Evolutionary conservation across 2,329 filamentous ascomycete genomes (phyloP), one percentile per base, ranked within the genome.

Genomic region (Tolypocladium guangdongense): DNA sequence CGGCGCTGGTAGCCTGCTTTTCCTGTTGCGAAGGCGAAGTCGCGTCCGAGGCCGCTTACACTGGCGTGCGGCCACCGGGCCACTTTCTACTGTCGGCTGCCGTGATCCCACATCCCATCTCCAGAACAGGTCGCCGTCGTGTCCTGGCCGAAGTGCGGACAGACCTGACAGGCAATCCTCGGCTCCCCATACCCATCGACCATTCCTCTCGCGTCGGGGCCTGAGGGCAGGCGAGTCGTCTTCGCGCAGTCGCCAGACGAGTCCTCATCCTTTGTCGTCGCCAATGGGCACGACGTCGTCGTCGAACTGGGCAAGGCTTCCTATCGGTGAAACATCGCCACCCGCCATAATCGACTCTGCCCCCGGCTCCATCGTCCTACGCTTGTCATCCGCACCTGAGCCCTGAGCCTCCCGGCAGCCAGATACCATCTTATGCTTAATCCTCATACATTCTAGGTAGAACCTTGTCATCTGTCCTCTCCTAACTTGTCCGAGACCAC

Each of bases 241-340:
- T 20, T 46, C 43, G 43, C 10, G 43, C 27, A 4, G 24, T 46
- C 27, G 43, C 43, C 43, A 46, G 27, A 20, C 43, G 27, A 51
- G 12, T 18, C 46, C n/a, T 49, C 46, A 18, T 49, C 46, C n/a
- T 27, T 27, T 22, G 33, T 22, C 41, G 32, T 33, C 11, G 50
- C 50, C 50, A 30, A 6, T 16, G 16, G 30, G n/a, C 45, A 41
- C 37, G 38, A 41, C 18, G 20, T 48, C 43, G 43, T 48, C 36
- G 57, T 78, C 72, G 54, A 80, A 76, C 58, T 80, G 68, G 43
- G 75, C 68, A 1, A 76, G 76, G 4, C 49, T 35, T 22, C 49
- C 37, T 48, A 43, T 7, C 22, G 36, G 37, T 36, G 37, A 36
- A 14, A 16, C 14, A n/a, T 38, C 46, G 33, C 43, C 53, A 39